These are phyloP conservation scores for Purshia tridentata DNA, from an alignment of 306 rosid species.

Conservation along the genomic window DNA sequence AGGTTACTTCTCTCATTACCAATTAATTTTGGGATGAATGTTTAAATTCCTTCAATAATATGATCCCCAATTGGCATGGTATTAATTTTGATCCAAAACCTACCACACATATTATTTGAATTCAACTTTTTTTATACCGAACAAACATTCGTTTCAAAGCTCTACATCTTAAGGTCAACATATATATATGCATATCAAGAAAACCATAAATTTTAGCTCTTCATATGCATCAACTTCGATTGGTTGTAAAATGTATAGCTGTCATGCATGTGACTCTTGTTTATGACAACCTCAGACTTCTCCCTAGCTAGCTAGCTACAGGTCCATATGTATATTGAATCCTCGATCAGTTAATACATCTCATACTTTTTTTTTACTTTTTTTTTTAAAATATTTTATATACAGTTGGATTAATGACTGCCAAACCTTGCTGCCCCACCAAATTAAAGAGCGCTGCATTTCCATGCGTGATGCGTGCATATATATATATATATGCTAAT, in stretches of 20 bases:
- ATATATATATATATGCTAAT: no score
- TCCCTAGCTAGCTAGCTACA: background rate
- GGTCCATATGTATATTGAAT: no score
- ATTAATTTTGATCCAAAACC: background rate
- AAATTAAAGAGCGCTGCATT: no score
- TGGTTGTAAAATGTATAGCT: conserved; percentile 10
- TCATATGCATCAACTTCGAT: conserved; percentile 21
- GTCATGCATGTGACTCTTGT: background rate
- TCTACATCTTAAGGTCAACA: conserved; percentile 15
- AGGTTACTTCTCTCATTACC: no score
- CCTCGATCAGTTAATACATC: no score
- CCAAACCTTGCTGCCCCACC: no score
- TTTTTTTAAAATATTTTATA: no score
- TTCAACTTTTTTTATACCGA: conserved; percentile 11
- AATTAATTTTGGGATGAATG: no score
- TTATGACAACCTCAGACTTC: conserved; percentile 1
- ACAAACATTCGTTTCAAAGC: conserved; percentile 44
- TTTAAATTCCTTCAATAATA: no score
- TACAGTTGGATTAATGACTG: no score
- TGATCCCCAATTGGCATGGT: background rate
- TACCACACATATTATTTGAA: conserved; percentile 5
- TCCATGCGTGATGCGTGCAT: no score
- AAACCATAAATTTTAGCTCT: background rate
- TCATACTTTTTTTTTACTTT: no score
- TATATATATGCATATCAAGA: background rate